Percentiles rank a stretch among this genome's conserved stretches.
These are phyloP conservation scores for Diplodia mutila DNA, from an alignment of 2,329 filamentous ascomycete genomes.

Conservation along the genomic window DNA sequence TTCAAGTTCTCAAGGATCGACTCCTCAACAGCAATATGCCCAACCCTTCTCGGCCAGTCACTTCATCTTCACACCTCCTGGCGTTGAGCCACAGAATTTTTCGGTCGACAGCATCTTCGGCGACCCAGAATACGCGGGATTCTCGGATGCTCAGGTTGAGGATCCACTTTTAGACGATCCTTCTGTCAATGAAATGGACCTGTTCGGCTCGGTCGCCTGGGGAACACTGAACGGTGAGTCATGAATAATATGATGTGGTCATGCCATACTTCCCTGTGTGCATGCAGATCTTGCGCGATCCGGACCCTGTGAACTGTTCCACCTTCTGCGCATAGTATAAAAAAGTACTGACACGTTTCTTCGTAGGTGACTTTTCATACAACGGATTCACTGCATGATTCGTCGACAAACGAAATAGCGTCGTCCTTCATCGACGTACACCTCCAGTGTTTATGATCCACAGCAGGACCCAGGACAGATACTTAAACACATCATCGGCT, in stretches of 20 bases:
- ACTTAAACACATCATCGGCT: background rate
- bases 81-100: background rate
- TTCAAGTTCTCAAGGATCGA: constrained; percentile 4
- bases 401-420: too few relatives aligned
- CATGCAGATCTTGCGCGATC: background rate
- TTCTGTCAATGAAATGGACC: constrained; percentile 16
- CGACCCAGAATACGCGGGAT: background rate
- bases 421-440: too few relatives aligned
- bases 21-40: background rate
- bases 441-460: too few relatives aligned
- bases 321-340: background rate
- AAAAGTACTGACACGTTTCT: background rate
- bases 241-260: background rate
- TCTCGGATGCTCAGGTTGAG: background rate
- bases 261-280: background rate
- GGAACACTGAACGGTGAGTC: constrained; percentile 19
- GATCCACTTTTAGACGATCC: constrained; percentile 18
- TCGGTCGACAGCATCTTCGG: background rate
- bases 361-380: background rate
- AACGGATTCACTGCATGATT: constrained; percentile 5
- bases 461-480: too few relatives aligned
- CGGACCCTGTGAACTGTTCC: background rate
- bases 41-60: constrained; percentile 12
- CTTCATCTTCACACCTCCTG: constrained; percentile 20
- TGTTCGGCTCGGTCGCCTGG: constrained; percentile 23